A percentile compares a stretch with the other conserved stretches of the same genome.
Evolutionary conservation across 1,284 basidiomycete species (phyloP).

Genomic region (Cystobasidium pallidum): DNA sequence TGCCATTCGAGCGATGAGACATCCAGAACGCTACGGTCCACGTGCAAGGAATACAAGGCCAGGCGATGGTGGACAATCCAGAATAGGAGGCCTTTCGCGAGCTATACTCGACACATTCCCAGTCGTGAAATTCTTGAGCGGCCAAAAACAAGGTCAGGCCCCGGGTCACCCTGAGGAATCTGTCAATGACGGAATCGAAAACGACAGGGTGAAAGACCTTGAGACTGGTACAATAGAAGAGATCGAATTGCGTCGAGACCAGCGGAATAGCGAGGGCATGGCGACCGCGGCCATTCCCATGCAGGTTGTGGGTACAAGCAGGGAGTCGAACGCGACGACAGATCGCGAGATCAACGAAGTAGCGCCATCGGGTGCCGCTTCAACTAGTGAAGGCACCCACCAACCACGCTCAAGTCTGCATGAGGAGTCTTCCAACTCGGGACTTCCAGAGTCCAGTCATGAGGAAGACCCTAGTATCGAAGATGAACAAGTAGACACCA

Average conservation of each 20-base stretch:
- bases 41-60: conserved; percentile 57
- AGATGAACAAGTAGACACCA: conserved; percentile 55
- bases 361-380: not conserved
- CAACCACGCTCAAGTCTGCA: not conserved
- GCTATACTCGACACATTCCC: conserved; percentile 94
- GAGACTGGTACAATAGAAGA: conserved; percentile 29
- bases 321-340: not conserved
- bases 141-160: conserved; percentile 28
- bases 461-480: not conserved
- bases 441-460: conserved; percentile 1
- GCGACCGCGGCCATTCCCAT: conserved; percentile 6
- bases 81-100: conserved; percentile 76
- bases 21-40: conserved; percentile 89
- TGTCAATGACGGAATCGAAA: not conserved
- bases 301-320: conserved; percentile 7
- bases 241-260: not conserved
- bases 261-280: not conserved
- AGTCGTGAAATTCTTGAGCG: conserved; percentile 73
- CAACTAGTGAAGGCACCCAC: not conserved
- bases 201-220: conserved; percentile 5
- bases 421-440: not conserved
- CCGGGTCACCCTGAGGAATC: not conserved
- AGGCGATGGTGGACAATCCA: conserved; percentile 62
- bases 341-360: conserved; percentile 6
- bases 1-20: conserved; percentile 75